Percentiles rank a stretch among this genome's conserved stretches.
Conservation (phyloP, 306 rosid genomes). For the Myrica gale region DNA sequence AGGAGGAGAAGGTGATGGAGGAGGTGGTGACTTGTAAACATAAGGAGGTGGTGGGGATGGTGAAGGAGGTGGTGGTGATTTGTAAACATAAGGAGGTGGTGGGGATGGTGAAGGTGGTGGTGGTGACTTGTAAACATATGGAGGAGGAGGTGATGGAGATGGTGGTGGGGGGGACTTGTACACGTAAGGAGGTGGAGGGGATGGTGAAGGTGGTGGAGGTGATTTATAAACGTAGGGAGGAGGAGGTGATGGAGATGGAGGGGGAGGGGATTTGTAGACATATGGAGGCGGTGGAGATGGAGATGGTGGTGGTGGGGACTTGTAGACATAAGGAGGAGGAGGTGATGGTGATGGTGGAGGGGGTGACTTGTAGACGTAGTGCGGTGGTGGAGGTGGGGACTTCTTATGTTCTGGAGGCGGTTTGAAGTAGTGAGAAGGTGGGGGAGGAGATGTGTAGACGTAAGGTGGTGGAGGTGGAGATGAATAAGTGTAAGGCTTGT, state of each 20-base stretch:
- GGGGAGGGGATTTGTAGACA: no score
- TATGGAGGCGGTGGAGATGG: no score
- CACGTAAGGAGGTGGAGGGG: background rate
- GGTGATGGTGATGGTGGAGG: background rate
- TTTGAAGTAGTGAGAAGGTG: background rate
- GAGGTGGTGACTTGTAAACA: background rate
- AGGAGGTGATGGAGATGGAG: no score
- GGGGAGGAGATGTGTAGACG: background rate
- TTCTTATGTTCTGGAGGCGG: background rate
- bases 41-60: no score
- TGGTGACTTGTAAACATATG: background rate
- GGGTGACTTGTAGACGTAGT: background rate
- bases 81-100: background rate
- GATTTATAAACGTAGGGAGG: no score
- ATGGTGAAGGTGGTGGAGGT: no score
- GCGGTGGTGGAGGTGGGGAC: conserved; percentile 8
- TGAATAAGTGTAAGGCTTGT: conserved; percentile 22
- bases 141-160: background rate
- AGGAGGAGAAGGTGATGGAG: background rate
- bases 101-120: background rate
- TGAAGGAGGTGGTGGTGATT: background rate
- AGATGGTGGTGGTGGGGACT: no score
- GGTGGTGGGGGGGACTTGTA: background rate
- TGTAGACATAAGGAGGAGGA: no score
- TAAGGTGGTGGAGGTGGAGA: conserved; percentile 10